A percentile compares a stretch with the other conserved stretches of the same genome.
Conservation (phyloP, 2,329 filamentous ascomycete species). For the Aspergillus fumigatiaffinis region DNA sequence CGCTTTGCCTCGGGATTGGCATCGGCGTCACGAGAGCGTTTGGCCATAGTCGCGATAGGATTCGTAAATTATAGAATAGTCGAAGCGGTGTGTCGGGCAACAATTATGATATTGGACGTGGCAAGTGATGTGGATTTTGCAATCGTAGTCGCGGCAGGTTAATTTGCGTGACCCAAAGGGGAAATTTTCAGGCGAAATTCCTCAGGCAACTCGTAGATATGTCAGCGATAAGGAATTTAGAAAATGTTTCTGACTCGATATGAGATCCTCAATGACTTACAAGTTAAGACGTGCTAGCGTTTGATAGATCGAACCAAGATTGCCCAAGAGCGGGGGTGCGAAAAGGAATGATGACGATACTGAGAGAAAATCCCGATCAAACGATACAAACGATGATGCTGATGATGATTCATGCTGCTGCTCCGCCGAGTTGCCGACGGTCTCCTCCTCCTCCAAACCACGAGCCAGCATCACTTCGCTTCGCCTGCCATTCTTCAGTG, state of each 20-base stretch:
- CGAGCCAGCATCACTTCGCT: constrained; percentile 4
- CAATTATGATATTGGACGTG: constrained; percentile 5
- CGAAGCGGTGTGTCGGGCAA: constrained; percentile 7
- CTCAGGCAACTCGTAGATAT: background rate
- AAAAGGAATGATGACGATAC: background rate
- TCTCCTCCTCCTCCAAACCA: background rate
- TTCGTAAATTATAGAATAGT: background rate
- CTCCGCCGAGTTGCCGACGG: background rate
- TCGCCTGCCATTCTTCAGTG: background rate
- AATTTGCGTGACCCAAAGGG: constrained; percentile 14
- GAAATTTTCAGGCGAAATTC: background rate
- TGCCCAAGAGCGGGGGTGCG: background rate
- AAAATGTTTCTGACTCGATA: background rate
- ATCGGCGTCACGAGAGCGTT: constrained; percentile 51
- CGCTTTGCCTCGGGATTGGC: constrained; percentile 47
- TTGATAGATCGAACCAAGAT: background rate
- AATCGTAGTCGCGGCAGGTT: constrained; percentile 1
- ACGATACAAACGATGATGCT: background rate
- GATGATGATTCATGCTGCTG: constrained; percentile 4
- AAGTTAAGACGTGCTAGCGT: background rate
- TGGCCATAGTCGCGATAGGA: constrained; percentile 49
- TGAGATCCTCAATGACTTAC: background rate
- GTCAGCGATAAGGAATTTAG: background rate
- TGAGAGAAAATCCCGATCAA: background rate
- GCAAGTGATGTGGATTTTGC: background rate